phyloP scores from a whole-genome alignment of 805 yeast species.

The Isabelozyma heimii region DNA sequence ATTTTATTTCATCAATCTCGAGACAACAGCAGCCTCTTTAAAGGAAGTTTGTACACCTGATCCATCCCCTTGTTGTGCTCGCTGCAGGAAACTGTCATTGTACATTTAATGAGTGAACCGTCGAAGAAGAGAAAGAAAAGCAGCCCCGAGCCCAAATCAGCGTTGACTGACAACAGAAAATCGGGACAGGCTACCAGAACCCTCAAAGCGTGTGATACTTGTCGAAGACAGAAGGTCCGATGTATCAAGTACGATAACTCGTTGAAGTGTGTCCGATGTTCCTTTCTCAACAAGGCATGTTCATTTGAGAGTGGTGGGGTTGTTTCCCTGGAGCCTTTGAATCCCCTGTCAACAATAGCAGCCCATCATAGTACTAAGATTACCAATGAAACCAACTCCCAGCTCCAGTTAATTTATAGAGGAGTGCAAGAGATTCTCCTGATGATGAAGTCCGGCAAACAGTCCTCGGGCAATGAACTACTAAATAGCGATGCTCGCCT shows the following conservation, averaged over 20 bases:
- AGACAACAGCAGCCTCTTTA: too few relatives aligned
- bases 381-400: conserved; percentile 8
- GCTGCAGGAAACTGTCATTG: too few relatives aligned
- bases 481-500: conserved; percentile 20
- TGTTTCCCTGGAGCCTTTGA: neutral
- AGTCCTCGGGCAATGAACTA: conserved; percentile 1
- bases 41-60: too few relatives aligned
- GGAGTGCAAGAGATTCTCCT: conserved; percentile 35
- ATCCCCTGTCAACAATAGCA: neutral
- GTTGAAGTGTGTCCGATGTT: conserved; percentile 56
- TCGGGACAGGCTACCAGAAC: conserved; percentile 40
- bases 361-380: neutral
- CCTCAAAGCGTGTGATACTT: conserved; percentile 51
- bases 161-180: conserved; percentile 10
- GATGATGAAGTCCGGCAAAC: conserved; percentile 14
- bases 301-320: conserved; percentile 37
- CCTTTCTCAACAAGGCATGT: conserved; percentile 50
- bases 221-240: conserved; percentile 58
- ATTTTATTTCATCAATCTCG: too few relatives aligned
- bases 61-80: too few relatives aligned
- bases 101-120: neutral
- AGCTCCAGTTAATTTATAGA: conserved; percentile 29
- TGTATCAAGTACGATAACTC: conserved; percentile 52
- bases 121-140: neutral
- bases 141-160: neutral